Evolutionary conservation across 2,329 filamentous ascomycete genomes (phyloP).

Genomic region (Neofusicoccum kwambonambiense): DNA sequence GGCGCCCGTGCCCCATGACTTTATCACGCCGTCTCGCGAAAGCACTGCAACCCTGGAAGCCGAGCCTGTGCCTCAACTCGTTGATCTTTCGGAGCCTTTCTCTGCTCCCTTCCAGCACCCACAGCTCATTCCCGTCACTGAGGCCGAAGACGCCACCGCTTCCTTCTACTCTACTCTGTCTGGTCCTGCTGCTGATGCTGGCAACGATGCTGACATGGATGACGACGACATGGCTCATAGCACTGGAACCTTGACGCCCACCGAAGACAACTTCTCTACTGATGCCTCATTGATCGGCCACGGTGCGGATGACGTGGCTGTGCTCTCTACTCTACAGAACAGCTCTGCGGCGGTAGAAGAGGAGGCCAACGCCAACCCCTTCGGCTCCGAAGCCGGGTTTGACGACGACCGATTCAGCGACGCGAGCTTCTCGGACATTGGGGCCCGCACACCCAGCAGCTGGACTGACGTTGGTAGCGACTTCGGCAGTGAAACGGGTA

Average conservation of each 20-base stretch:
- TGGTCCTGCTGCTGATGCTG: conserved; percentile 9
- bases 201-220: conserved; percentile 22
- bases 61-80: conserved; percentile 27
- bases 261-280: conserved; percentile 34
- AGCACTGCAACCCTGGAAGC: conserved; percentile 31
- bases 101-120: conserved; percentile 22
- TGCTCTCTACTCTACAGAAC: conserved; percentile 24
- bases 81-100: conserved; percentile 30
- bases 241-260: conserved; percentile 39
- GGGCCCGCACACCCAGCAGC: conserved; percentile 35
- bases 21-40: conserved; percentile 30
- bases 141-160: conserved; percentile 2
- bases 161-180: conserved; percentile 37
- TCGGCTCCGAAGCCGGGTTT: conserved; percentile 29
- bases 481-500: conserved; percentile 38
- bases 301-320: conserved; percentile 34
- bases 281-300: conserved; percentile 26
- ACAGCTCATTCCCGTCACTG: conserved; percentile 21
- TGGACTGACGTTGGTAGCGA: conserved; percentile 44
- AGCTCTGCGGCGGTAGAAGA: conserved; percentile 27
- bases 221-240: conserved; percentile 27
- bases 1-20: conserved; percentile 29
- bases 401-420: conserved; percentile 37
- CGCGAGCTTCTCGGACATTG: conserved; percentile 32
- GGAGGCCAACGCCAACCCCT: conserved; percentile 30